phyloP scores from a whole-genome alignment of 805 yeast genomes.

The Candida ulmi region DNA sequence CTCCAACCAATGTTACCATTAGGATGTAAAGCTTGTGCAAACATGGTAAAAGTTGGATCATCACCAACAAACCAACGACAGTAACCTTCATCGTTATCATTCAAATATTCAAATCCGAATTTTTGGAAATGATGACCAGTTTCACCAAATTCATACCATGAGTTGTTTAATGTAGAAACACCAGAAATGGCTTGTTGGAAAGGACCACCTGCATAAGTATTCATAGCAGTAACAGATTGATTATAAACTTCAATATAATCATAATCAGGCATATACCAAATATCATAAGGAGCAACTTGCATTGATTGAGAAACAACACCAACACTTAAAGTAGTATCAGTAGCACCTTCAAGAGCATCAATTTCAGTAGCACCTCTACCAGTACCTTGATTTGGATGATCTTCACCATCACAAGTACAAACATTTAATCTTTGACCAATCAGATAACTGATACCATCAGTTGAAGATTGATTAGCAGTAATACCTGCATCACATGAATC shows the following conservation, averaged over 20 bases:
- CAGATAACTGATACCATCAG: conserved; percentile 82
- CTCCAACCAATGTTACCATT: conserved; percentile 89
- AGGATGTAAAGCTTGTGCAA: conserved; percentile 75
- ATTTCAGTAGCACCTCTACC: conserved; percentile 98
- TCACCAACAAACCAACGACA: conserved; percentile 84
- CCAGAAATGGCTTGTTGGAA: conserved; percentile 90
- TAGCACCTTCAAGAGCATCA: conserved; percentile 85
- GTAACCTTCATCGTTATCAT: conserved; percentile 68
- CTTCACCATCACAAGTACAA: conserved; percentile 79
- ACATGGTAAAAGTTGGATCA: conserved; percentile 66
- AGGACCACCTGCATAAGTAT: conserved; percentile 89
- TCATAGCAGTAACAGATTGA: conserved; percentile 66
- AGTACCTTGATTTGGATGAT: conserved; percentile 80
- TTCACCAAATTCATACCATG: conserved; percentile 75
- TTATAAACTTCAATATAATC: conserved; percentile 71
- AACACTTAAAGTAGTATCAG: conserved; percentile 40
- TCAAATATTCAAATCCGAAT: conserved; percentile 72
- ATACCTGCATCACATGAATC: conserved; percentile 89
- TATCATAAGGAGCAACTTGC: conserved; percentile 91
- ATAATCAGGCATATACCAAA: conserved; percentile 92
- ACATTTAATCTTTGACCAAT: conserved; percentile 76
- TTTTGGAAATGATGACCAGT: conserved; percentile 53
- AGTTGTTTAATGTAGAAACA: conserved; percentile 65
- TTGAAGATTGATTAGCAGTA: conserved; percentile 86
- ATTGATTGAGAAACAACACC: conserved; percentile 83